These are phyloP conservation scores for Suillus fuscotomentosus DNA, from an alignment of 768 basidiomycete species.

Conservation along the genomic window DNA sequence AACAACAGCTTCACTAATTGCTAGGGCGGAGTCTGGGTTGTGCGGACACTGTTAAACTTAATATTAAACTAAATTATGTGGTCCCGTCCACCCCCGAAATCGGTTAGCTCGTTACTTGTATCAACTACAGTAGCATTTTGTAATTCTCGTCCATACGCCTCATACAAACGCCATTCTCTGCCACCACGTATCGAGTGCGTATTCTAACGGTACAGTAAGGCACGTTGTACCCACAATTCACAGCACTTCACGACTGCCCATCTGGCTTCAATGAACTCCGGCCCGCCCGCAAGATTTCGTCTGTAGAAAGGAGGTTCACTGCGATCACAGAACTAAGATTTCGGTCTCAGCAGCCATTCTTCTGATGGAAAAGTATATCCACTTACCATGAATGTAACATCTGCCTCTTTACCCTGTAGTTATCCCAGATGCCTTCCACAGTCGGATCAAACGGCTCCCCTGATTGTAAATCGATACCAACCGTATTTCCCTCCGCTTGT, in stretches of 20 bases:
- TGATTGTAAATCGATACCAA: slow-evolving; percentile 88
- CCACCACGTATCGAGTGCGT: neutral
- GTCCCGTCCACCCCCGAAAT: neutral
- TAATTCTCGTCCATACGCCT: slow-evolving; percentile 4
- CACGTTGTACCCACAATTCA: slow-evolving; percentile 11
- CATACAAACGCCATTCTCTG: neutral
- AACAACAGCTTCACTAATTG: slow-evolving; percentile 12
- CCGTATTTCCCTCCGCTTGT: slow-evolving; percentile 88
- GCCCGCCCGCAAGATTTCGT: slow-evolving; percentile 91
- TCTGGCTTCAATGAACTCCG: slow-evolving; percentile 86
- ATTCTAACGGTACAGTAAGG: neutral
- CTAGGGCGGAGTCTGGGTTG: neutral
- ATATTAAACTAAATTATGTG: slow-evolving; percentile 5
- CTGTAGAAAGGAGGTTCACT: slow-evolving; percentile 90
- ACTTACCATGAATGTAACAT: slow-evolving; percentile 96
- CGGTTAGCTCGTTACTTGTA: neutral
- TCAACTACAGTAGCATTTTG: slow-evolving; percentile 6
- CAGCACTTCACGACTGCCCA: slow-evolving; percentile 47
- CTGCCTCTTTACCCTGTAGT: slow-evolving; percentile 97
- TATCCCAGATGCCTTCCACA: slow-evolving; percentile 97
- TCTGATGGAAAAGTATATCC: slow-evolving; percentile 10
- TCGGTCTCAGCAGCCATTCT: slow-evolving; percentile 25
- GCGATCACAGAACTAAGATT: slow-evolving; percentile 82
- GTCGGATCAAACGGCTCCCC: slow-evolving; percentile 97
- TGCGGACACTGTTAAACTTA: neutral